Evolutionary conservation across 2,329 filamentous ascomycete genomes (phyloP).

Genomic region (Fusarium sp.): DNA sequence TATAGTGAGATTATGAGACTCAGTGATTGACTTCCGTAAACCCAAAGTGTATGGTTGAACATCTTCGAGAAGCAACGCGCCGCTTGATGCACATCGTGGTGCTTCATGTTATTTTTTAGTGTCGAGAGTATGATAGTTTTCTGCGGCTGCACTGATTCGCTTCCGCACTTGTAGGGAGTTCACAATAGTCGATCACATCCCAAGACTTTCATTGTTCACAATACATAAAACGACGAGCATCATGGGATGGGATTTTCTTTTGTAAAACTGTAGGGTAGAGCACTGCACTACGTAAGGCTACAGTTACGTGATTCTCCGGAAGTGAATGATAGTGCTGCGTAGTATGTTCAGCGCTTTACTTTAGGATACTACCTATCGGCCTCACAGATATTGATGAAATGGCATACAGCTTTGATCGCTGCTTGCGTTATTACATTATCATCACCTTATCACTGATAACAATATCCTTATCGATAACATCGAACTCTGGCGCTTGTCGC

Average conservation of each 20-base stretch:
- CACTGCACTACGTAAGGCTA: background rate
- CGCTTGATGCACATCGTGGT: too few relatives aligned
- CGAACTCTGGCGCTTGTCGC: background rate
- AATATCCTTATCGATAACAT: background rate
- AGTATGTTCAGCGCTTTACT: too few relatives aligned
- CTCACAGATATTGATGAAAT: fast-evolving
- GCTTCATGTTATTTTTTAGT: too few relatives aligned
- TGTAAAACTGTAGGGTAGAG: background rate
- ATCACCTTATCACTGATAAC: background rate
- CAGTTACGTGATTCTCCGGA: background rate
- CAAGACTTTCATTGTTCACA: background rate
- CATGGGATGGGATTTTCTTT: background rate
- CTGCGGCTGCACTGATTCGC: background rate
- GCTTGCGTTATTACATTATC: background rate
- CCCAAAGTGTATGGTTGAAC: fast-evolving
- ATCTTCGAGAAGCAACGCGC: fast-evolving
- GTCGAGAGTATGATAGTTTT: too few relatives aligned
- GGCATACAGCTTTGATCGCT: fast-evolving
- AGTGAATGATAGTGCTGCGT: background rate
- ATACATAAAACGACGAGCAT: too few relatives aligned
- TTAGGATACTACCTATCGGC: fast-evolving
- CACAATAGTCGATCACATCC: background rate
- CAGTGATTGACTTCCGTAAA: background rate
- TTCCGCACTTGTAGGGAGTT: too few relatives aligned
- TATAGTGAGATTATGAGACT: background rate